Evolutionary conservation across 2,329 filamentous ascomycete species (phyloP), one percentile per base, ranked within the genome.

Genomic region (Nigrospora oryzae): DNA sequence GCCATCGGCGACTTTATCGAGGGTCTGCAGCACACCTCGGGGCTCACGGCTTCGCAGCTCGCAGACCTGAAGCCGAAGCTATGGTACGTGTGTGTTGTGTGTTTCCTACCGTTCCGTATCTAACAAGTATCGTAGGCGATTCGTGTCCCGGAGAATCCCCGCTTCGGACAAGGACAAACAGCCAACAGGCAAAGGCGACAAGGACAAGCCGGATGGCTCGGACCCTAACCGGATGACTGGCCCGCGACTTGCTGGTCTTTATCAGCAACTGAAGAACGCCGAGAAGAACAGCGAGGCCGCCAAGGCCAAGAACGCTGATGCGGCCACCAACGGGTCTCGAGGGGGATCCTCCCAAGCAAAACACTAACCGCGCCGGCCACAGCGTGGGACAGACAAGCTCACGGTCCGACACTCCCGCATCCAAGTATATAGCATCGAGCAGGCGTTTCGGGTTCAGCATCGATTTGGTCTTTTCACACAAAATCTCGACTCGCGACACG

Each of bases 1-100:
- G 59, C 57, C 43, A 63, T 63, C 42, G 60, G 60, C 34, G 55
- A 63, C 43, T 63, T 63, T 36, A 62, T 63, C 19, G 60, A 63
- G 43, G 56, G 59, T 23, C 51, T 63, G 15, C 52, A 60, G 23
- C 56, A 55, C 47, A 61, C 53, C 28, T 61, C 60, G 3, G 58
- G 56, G 17, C 46, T 63, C 34, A 45, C 48, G 19, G 45, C 49
- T 32, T 55, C 56, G 15, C 54, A 62, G 42, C 55, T 60, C 44
- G 56, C 57, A 37, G 60, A 60, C 19, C 55, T 63, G n/a, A 63
- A 62, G 48, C 60, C 60, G 14, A 63, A 63, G 47, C 51, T 63
- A 48, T 63, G 60, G 60, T 63, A 58, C 42, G 59, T 51, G 12
- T 7, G 5, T 11, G 8, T n/a, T 3, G 43, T 11, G 12, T 13